A percentile compares a stretch with the other conserved stretches of the same genome.
Conservation (phyloP, 306 rosid species). For the Fragaria ananassa region DNA sequence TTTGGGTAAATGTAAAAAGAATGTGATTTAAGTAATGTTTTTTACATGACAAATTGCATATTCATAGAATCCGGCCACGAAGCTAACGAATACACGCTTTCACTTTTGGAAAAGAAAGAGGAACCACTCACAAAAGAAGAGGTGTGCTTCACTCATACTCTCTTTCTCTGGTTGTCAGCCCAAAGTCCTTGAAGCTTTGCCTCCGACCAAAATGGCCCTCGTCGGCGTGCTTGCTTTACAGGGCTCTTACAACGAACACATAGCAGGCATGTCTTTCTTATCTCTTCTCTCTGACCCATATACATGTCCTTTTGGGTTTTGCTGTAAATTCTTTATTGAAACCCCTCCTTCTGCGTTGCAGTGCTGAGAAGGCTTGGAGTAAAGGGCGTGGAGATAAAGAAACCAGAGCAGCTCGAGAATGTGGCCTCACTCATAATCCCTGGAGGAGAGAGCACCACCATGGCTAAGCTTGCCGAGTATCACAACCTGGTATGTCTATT, state of each 20-base stretch:
- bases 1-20: too few relatives aligned
- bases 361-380: constrained; percentile 86
- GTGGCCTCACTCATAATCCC: constrained; percentile 85
- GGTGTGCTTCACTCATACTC: background rate
- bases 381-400: constrained; percentile 78
- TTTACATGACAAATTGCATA: too few relatives aligned
- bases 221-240: constrained; percentile 96
- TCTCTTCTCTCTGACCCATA: background rate
- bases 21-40: too few relatives aligned
- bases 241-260: constrained; percentile 94
- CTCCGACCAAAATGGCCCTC: constrained; percentile 44
- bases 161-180: background rate
- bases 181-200: background rate
- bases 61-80: too few relatives aligned
- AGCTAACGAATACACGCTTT: too few relatives aligned
- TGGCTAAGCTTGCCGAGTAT: constrained; percentile 91
- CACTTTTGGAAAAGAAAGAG: background rate
- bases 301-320: background rate
- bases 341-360: constrained; percentile 28
- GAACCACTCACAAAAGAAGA: constrained; percentile 22
- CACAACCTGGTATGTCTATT: constrained; percentile 64
- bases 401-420: constrained; percentile 75
- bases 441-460: constrained; percentile 97
- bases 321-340: background rate
- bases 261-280: constrained; percentile 49